Evolutionary conservation across 306 rosid species (phyloP), one percentile per base, ranked within the genome.

Genomic region (Quercus engelmannii): DNA sequence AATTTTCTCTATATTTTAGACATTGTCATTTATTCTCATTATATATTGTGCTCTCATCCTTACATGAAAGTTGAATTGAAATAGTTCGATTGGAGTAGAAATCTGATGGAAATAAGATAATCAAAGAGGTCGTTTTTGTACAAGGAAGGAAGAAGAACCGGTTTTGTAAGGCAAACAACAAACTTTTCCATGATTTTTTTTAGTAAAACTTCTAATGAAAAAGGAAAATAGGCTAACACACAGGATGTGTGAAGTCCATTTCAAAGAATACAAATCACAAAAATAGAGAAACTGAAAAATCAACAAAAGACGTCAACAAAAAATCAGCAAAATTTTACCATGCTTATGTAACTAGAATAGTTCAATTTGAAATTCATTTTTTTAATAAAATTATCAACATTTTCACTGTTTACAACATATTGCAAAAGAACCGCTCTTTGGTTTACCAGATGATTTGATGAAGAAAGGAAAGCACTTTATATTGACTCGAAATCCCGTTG

Each of bases 401-500:
- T 78, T 71, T 55, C 56, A 6, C 74, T 30, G 52, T 77, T 63
- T 77, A 20, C 91, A 93, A 96, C 91, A 93, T 68, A 88, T 93
- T 18, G 84, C 94, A 63, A 91, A 91, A 85, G 91, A 93, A 72
- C 84, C 81, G 63, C 52, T 88, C 19, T 91, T 79, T 62, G 89
- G 92, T 64, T 80, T 93, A 81, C 59, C 89, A 1, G 82, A 76
- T 69, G 92, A 93, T 78, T 77, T 93, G 73, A 71, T 87, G 83
- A 88, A 85, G 84, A 88, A 87, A 78, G 96, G 97, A 81, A 91
- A 87, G 82, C 97, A 93, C 89, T 81, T 88, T 84, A 83, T 93
- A 74, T 84, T 93, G 87, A 91, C 81, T 19, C 81, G 92, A 78
- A 93, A 91, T 81, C 96, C 97, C 51, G 90, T 91, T 79, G 91